phyloP scores from a whole-genome alignment of 345 rosid genomes.

The Cardamine chenopodiifolia region DNA sequence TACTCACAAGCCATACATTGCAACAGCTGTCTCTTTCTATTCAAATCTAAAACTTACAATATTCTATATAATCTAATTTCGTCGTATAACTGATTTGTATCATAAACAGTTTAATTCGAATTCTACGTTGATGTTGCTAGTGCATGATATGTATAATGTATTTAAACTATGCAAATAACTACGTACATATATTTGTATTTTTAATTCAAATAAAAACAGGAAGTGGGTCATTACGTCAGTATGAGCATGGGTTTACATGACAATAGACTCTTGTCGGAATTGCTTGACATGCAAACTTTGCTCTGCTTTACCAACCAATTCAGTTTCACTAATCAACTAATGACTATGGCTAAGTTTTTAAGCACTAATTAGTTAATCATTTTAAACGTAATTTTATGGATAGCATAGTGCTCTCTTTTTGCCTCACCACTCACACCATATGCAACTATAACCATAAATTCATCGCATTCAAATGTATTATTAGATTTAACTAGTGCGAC shows the following conservation, averaged over 20 bases:
- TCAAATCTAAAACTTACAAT: background rate
- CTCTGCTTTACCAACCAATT: conserved; percentile 21
- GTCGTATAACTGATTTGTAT: background rate
- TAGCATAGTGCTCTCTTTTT: background rate
- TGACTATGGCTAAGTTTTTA: conserved; percentile 10
- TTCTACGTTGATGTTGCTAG: background rate
- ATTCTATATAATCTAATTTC: background rate
- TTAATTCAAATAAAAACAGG: background rate
- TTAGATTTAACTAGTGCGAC: background rate
- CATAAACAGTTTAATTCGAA: background rate
- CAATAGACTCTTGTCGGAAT: conserved; percentile 21
- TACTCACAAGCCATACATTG: background rate
- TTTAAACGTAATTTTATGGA: background rate
- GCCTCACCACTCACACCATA: conserved; percentile 28
- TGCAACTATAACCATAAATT: conserved; percentile 36
- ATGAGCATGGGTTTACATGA: conserved; percentile 36
- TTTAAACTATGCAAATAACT: background rate
- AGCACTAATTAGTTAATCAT: conserved; percentile 30
- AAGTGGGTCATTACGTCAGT: conserved; percentile 39
- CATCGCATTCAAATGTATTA: conserved; percentile 9
- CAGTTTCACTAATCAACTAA: conserved; percentile 10
- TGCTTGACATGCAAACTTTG: conserved; percentile 43
- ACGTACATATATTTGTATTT: background rate
- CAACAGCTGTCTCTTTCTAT: too few species aligned
- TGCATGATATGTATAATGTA: conserved; percentile 10